Evolutionary conservation across 2,329 filamentous ascomycete species (phyloP).

Genomic region (Sporothrix pseudoabietina): DNA sequence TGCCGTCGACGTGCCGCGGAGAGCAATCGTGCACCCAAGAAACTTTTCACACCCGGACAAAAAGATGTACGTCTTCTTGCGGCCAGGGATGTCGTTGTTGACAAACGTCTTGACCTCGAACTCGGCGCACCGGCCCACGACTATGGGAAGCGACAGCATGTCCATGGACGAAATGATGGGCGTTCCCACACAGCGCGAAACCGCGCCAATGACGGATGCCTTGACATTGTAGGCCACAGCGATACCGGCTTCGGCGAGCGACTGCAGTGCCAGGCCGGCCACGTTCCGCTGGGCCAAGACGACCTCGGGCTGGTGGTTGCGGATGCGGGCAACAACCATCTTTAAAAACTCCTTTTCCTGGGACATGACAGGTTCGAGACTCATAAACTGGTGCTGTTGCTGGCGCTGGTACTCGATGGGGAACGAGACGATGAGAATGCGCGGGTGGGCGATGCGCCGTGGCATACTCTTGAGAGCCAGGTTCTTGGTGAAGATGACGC

Average conservation of each 20-base stretch:
- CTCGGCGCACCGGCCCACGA: slow-evolving; percentile 76
- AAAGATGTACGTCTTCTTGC: slow-evolving; percentile 94
- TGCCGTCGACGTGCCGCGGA: slow-evolving; percentile 76
- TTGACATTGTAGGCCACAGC: slow-evolving; percentile 97
- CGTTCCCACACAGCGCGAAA: slow-evolving; percentile 88
- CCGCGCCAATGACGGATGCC: slow-evolving; percentile 89
- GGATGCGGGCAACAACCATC: slow-evolving; percentile 89
- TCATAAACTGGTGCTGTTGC: slow-evolving; percentile 91
- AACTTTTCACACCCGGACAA: slow-evolving; percentile 87
- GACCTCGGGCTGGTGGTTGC: slow-evolving; percentile 79
- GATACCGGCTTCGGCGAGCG: slow-evolving; percentile 84
- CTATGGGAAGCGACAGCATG: slow-evolving; percentile 77
- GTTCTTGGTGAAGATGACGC: slow-evolving; percentile 96
- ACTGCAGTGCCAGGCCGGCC: slow-evolving; percentile 84
- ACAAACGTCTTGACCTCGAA: slow-evolving; percentile 98
- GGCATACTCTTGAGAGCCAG: slow-evolving; percentile 96
- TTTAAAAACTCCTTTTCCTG: slow-evolving; percentile 93
- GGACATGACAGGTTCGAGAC: slow-evolving; percentile 90
- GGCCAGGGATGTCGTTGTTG: slow-evolving; percentile 69
- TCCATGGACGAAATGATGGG: slow-evolving; percentile 93
- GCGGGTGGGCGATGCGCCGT: slow-evolving; percentile 77
- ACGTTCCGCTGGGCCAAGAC: slow-evolving; percentile 92
- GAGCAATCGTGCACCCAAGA: slow-evolving; percentile 89
- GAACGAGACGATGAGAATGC: slow-evolving; percentile 91
- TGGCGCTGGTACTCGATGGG: slow-evolving; percentile 94